A percentile compares a stretch with the other conserved stretches of the same genome.
Conservation (phyloP, 305 asterid species). For the Salvia sclarea region DNA sequence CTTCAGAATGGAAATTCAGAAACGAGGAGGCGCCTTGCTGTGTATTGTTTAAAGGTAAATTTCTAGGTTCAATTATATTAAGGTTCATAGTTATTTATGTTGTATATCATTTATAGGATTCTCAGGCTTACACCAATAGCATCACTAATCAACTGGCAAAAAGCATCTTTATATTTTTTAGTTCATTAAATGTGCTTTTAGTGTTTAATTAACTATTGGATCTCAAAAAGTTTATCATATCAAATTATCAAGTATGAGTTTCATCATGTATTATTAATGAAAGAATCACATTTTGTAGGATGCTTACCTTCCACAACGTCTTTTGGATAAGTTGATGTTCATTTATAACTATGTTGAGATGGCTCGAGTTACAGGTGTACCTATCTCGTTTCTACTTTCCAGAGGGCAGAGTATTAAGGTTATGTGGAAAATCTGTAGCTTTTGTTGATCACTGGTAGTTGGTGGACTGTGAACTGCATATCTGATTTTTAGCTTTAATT, state of each 20-base stretch:
- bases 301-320: slow-evolving; percentile 99
- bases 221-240: background rate
- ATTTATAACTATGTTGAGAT: slow-evolving; percentile 96
- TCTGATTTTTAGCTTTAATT: slow-evolving; percentile 36
- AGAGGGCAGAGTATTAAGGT: slow-evolving; percentile 99
- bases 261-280: slow-evolving; percentile 32
- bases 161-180: slow-evolving; percentile 2
- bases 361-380: slow-evolving; percentile 99
- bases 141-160: slow-evolving; percentile 17
- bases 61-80: slow-evolving; percentile 21
- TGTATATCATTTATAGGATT: slow-evolving; percentile 10
- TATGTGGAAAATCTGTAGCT: slow-evolving; percentile 30
- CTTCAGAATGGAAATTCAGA: slow-evolving; percentile 97
- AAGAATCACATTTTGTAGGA: slow-evolving; percentile 53
- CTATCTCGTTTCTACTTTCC: slow-evolving; percentile 90
- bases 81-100: slow-evolving; percentile 12
- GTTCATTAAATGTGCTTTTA: slow-evolving; percentile 22
- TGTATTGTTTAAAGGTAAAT: slow-evolving; percentile 89
- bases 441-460: slow-evolving; percentile 12
- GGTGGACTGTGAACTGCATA: slow-evolving; percentile 27
- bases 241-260: slow-evolving; percentile 18
- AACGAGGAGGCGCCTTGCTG: slow-evolving; percentile 97
- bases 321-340: slow-evolving; percentile 94
- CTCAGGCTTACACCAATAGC: background rate
- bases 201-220: slow-evolving; percentile 2